Percentiles rank a stretch among this genome's conserved stretches.
Evolutionary conservation across 2,329 filamentous ascomycete species (phyloP).

Genomic region (Aspergillus sojae): DNA sequence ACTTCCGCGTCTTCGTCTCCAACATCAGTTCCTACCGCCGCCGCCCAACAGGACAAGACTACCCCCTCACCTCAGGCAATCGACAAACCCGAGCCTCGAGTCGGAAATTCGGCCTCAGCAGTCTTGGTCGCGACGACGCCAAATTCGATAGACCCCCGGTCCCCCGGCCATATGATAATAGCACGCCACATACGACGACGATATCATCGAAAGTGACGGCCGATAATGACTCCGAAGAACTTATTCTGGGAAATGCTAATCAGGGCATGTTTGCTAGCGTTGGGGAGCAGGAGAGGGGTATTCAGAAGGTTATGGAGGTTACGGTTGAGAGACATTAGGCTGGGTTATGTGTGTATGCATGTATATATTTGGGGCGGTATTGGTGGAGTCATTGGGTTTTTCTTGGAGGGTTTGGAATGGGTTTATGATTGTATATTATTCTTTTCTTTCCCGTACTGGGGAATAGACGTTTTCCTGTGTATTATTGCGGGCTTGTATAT

Average conservation of each 20-base stretch:
- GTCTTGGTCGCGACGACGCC: neutral
- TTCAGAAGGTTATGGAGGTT: conserved; percentile 20
- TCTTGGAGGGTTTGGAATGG: too few species aligned
- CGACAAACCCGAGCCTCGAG: neutral
- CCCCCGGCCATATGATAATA: neutral
- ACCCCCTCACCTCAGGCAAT: neutral
- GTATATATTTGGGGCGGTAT: neutral
- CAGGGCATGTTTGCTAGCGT: neutral
- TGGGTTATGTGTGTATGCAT: neutral
- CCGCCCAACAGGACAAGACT: conserved; percentile 6
- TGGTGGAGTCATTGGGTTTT: neutral
- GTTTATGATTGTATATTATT: too few species aligned
- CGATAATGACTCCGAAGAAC: conserved; percentile 10
- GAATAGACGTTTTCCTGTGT: neutral
- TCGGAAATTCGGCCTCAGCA: neutral
- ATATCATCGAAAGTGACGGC: conserved; percentile 3
- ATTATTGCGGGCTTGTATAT: too few species aligned
- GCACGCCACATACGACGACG: conserved; percentile 2
- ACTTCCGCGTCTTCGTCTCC: conserved; percentile 33
- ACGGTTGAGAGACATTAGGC: conserved; percentile 17
- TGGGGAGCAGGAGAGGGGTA: conserved; percentile 1
- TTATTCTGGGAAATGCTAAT: conserved; percentile 3
- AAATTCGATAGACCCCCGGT: neutral
- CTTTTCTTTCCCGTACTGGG: neutral
- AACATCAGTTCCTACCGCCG: conserved; percentile 22